Base-by-base conservation (phyloP, 257 asterid genomes). In the Solanum lignicaule region DNA sequence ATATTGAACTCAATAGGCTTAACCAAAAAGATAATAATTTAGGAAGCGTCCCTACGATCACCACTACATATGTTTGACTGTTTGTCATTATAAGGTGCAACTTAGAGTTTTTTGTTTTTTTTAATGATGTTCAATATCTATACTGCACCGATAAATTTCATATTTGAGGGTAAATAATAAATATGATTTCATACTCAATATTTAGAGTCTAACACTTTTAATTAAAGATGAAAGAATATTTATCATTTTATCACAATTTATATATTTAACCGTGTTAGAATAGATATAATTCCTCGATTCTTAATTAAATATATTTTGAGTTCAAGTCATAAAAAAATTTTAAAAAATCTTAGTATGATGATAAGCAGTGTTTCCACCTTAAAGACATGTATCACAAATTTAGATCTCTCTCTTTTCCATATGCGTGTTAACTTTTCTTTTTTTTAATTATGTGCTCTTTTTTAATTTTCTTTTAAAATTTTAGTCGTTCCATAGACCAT, bases 171-270 rank as follows among this genome's bases (percentile, higher is more conserved):
- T 25, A 65, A 65, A 66, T 66, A 65, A n/a, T 11, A 11, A 65
- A 65, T 31, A 2, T 6, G 33, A n/a, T 11, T 25, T 11, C 33
- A 25, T 65, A 65, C 0, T 68, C 1, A 13, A 10, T 0, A 68
- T 6, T 68, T 8, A 32, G 1, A 27, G 0, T 15, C 4, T 27
- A 1, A 27, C 1, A 6, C 0, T 0, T 13, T 0, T 68, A 0
- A 0, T 68, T 68, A 27, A 13, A 15, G 6, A 6, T 68, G 0
- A 68, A 68, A 6, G 0, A 25, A n/a, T 68, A 68, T 12, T 12
- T 68, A 27, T 13, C 0, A 66, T 0, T 66, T 14, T 32, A 68
- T 0, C 5, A 27, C 0, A 27, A 68, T 13, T 66, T 68, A 2
- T 52, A 52, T 29, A 29, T 29, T 66, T 66, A 13, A 66, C 4